A percentile compares a stretch with the other conserved stretches of the same genome.
phyloP scores from a whole-genome alignment of 1,284 basidiomycete species.

The Melampsora occidentalis region DNA sequence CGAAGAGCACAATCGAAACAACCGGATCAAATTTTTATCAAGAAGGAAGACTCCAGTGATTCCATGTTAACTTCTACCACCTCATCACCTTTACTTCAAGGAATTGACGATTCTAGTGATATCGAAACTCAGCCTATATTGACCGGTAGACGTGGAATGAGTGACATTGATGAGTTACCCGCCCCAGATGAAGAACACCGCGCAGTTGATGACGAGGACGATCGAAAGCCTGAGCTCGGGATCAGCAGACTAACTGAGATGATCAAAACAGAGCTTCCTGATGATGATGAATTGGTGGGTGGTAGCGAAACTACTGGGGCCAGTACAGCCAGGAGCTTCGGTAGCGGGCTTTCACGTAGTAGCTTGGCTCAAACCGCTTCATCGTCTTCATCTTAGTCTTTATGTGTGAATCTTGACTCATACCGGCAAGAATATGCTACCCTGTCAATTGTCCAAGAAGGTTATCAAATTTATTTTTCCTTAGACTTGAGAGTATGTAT shows the following conservation, averaged over 20 bases:
- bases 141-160: not conserved
- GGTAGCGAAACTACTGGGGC: conserved; percentile 1
- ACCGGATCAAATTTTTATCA: not conserved
- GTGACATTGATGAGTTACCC: not conserved
- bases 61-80: not conserved
- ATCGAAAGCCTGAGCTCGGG: not conserved
- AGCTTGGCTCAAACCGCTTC: not conserved
- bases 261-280: not conserved
- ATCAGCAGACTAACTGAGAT: not conserved
- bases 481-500: no score
- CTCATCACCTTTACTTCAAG: not conserved
- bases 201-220: not conserved
- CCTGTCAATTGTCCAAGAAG: no score
- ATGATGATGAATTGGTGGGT: conserved; percentile 8
- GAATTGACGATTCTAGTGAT: not conserved
- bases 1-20: not conserved
- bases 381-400: not conserved
- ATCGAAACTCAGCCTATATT: no score
- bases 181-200: not conserved
- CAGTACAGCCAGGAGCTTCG: not conserved
- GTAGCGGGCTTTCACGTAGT: not conserved
- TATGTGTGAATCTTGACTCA: no score
- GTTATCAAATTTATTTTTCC: no score
- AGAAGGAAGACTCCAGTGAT: not conserved
- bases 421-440: no score